Evolutionary conservation across 2,329 filamentous ascomycete genomes (phyloP).

Genomic region (Leptosphaerulina australis): DNA sequence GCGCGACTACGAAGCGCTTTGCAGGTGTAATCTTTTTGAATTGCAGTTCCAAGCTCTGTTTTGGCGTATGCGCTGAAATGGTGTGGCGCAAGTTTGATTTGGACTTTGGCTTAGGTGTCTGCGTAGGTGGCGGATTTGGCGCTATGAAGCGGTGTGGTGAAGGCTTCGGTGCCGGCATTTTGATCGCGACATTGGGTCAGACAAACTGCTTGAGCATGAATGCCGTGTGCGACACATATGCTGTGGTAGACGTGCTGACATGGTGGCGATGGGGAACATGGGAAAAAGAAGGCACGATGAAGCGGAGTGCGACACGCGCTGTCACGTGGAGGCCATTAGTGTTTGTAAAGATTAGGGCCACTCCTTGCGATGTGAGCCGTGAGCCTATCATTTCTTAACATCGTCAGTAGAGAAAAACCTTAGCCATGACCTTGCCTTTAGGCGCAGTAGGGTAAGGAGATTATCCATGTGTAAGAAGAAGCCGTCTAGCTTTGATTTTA

Average conservation of each 20-base stretch:
- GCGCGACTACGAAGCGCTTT: slow-evolving; percentile 41
- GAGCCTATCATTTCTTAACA: no score
- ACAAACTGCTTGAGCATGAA: neutral
- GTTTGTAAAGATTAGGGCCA: neutral
- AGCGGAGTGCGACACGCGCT: neutral
- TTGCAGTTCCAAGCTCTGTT: neutral
- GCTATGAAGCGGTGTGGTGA: slow-evolving; percentile 19
- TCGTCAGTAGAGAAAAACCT: no score
- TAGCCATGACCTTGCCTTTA: no score
- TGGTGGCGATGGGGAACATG: neutral
- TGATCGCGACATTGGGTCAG: slow-evolving; percentile 4
- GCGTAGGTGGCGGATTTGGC: neutral
- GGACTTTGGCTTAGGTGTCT: slow-evolving; percentile 4
- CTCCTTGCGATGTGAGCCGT: no score
- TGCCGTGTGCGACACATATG: neutral
- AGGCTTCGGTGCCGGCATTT: slow-evolving; percentile 12
- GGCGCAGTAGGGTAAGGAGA: no score
- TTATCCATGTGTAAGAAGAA: no score
- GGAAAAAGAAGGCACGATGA: neutral
- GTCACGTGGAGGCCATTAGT: neutral
- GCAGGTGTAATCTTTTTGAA: slow-evolving; percentile 35
- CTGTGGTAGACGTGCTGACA: neutral
- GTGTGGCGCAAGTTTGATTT: slow-evolving; percentile 3
- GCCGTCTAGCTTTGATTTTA: no score
- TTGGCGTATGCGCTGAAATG: neutral